phyloP scores from a whole-genome alignment of 2,329 filamentous ascomycete genomes.

The Myriangium duriaei region DNA sequence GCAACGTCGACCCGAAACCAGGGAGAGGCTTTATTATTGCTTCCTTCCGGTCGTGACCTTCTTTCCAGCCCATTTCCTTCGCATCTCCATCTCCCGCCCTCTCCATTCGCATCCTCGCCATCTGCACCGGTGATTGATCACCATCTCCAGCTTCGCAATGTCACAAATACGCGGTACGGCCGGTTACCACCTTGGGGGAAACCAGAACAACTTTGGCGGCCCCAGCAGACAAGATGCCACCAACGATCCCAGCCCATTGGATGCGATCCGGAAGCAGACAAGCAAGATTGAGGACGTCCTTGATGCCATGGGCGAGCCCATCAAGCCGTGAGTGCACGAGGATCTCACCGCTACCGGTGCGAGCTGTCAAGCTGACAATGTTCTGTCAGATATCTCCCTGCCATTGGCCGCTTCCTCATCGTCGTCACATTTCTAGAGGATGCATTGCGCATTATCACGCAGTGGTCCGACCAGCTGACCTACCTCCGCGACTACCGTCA shows the following conservation, averaged over 20 bases:
- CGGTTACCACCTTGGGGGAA: conserved; percentile 71
- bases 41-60: conserved; percentile 1
- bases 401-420: conserved; percentile 92
- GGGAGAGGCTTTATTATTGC: conserved; percentile 4
- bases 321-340: conserved; percentile 75
- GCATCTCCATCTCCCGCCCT: not conserved
- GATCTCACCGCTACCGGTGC: conserved; percentile 18
- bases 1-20: conserved; percentile 8
- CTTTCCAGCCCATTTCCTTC: conserved; percentile 2
- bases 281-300: conserved; percentile 96
- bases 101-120: not conserved
- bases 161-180: conserved; percentile 52
- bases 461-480: conserved; percentile 89
- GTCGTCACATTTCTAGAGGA: conserved; percentile 98
- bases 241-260: conserved; percentile 64
- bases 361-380: conserved; percentile 15
- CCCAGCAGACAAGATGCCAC: conserved; percentile 46
- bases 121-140: not conserved
- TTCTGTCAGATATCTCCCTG: conserved; percentile 65
- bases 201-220: conserved; percentile 46
- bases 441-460: conserved; percentile 86
- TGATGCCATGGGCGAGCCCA: conserved; percentile 73
- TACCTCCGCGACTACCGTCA: conserved; percentile 88
- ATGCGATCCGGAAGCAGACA: conserved; percentile 84
- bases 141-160: conserved; percentile 27